Conservation (phyloP, 1,284 basidiomycete genomes). For the Xerocomus amazonicus region DNA sequence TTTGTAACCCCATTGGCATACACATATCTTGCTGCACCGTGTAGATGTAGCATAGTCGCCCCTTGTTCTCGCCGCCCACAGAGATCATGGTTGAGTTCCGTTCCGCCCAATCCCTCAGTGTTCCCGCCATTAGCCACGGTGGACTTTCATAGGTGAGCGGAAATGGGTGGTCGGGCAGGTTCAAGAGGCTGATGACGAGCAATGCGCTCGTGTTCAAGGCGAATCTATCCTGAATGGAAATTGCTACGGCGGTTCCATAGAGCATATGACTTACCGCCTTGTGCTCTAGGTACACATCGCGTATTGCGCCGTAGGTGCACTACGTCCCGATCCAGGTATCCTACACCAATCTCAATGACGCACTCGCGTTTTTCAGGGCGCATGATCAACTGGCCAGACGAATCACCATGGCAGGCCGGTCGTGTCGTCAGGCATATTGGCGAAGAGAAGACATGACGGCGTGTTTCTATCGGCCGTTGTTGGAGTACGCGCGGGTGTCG, state of each 20-base stretch:
- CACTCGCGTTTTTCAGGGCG: conserved; percentile 54
- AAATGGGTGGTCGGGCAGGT: conserved; percentile 69
- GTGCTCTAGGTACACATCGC: conserved; percentile 36
- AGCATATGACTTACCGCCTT: neutral
- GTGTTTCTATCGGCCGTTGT: conserved; percentile 54
- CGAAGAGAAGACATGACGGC: conserved; percentile 61
- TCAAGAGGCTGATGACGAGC: conserved; percentile 61
- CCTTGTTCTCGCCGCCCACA: too few species aligned
- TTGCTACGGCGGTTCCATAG: conserved; percentile 1
- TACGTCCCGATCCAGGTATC: conserved; percentile 58
- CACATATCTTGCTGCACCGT: too few species aligned
- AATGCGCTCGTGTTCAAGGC: conserved; percentile 62
- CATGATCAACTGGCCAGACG: conserved; percentile 54
- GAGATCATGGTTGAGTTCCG: too few species aligned
- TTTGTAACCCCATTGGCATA: too few species aligned
- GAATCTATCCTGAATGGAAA: conserved; percentile 66
- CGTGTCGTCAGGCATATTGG: conserved; percentile 63
- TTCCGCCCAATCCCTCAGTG: too few species aligned
- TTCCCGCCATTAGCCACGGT: too few species aligned
- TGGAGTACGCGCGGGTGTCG: conserved; percentile 31
- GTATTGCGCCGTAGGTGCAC: conserved; percentile 55
- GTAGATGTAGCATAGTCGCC: too few species aligned
- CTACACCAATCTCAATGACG: conserved; percentile 54
- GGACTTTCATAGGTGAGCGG: conserved; percentile 69
- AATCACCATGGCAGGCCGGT: conserved; percentile 54